Conservation (phyloP, 2,329 filamentous ascomycete species). For the Fusarium heterosporum region DNA sequence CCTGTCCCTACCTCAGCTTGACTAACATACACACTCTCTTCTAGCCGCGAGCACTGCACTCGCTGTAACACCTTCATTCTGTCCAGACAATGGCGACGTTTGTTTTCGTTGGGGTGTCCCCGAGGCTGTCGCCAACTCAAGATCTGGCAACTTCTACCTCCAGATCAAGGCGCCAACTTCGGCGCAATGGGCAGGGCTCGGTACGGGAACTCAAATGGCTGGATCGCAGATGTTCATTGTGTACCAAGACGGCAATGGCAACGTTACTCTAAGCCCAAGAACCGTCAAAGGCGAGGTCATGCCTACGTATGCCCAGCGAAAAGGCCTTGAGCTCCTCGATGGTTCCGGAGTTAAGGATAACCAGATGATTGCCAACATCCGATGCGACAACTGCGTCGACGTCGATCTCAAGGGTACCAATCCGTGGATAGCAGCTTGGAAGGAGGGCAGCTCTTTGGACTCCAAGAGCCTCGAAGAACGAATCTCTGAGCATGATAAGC, state of each 20-base stretch:
- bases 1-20: not conserved
- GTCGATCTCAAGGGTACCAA: slow-evolving; percentile 58
- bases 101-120: slow-evolving; percentile 70
- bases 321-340: slow-evolving; percentile 64
- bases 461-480: slow-evolving; percentile 57
- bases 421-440: slow-evolving; percentile 68
- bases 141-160: slow-evolving; percentile 69
- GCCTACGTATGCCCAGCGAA: slow-evolving; percentile 60
- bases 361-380: slow-evolving; percentile 70
- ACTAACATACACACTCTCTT: slow-evolving; percentile 16
- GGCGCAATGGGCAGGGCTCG: slow-evolving; percentile 69
- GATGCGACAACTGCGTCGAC: slow-evolving; percentile 64
- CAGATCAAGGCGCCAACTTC: slow-evolving; percentile 67
- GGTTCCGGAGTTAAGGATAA: slow-evolving; percentile 67
- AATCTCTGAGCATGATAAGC: slow-evolving; percentile 58
- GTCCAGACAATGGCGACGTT: slow-evolving; percentile 56
- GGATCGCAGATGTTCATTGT: slow-evolving; percentile 72
- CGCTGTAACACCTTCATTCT: slow-evolving; percentile 53
- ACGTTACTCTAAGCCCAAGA: slow-evolving; percentile 72
- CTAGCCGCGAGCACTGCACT: slow-evolving; percentile 40
- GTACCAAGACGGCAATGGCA: slow-evolving; percentile 68
- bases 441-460: slow-evolving; percentile 58
- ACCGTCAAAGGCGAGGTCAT: slow-evolving; percentile 59
- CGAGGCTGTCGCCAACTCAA: slow-evolving; percentile 58
- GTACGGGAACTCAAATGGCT: slow-evolving; percentile 66